These are phyloP conservation scores for Tylopilus sp. DNA, from an alignment of 1,284 basidiomycete genomes.

Conservation along the genomic window DNA sequence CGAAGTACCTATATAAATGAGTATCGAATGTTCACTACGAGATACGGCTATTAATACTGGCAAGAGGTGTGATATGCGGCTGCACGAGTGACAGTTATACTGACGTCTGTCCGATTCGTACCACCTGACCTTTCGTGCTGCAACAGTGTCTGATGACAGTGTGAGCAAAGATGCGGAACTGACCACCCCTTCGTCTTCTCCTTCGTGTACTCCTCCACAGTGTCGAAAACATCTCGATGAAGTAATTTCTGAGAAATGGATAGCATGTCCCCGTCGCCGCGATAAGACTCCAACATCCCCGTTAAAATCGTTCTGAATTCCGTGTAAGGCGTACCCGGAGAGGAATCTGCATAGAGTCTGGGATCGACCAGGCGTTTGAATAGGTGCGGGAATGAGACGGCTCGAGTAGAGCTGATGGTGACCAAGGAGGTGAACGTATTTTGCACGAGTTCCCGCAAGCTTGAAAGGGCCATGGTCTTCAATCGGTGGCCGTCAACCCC, in stretches of 20 bases:
- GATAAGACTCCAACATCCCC: slow-evolving; percentile 93
- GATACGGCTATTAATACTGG: slow-evolving; percentile 30
- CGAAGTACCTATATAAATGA: neutral
- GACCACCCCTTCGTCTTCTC: slow-evolving; percentile 54
- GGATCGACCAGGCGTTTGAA: slow-evolving; percentile 88
- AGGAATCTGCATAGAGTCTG: slow-evolving; percentile 42
- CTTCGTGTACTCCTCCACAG: slow-evolving; percentile 53
- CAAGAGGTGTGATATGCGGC: slow-evolving; percentile 60
- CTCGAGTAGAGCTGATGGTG: slow-evolving; percentile 76
- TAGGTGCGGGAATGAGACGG: slow-evolving; percentile 85
- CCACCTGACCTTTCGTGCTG: slow-evolving; percentile 14
- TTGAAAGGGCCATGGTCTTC: slow-evolving; percentile 38
- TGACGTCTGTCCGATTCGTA: slow-evolving; percentile 17
- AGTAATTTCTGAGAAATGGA: slow-evolving; percentile 82
- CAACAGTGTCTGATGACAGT: slow-evolving; percentile 45
- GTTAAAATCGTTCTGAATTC: slow-evolving; percentile 90
- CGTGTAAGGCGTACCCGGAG: slow-evolving; percentile 71
- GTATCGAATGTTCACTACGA: neutral
- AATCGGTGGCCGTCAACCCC: slow-evolving; percentile 13
- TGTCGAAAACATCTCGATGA: slow-evolving; percentile 78
- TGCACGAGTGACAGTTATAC: slow-evolving; percentile 56
- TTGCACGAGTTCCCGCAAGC: slow-evolving; percentile 75
- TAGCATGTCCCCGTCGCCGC: slow-evolving; percentile 89
- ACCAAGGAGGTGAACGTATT: slow-evolving; percentile 84
- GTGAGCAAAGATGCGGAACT: slow-evolving; percentile 42